phyloP scores from a whole-genome alignment of 495 filamentous ascomycete species.

The Neurospora sp. region DNA sequence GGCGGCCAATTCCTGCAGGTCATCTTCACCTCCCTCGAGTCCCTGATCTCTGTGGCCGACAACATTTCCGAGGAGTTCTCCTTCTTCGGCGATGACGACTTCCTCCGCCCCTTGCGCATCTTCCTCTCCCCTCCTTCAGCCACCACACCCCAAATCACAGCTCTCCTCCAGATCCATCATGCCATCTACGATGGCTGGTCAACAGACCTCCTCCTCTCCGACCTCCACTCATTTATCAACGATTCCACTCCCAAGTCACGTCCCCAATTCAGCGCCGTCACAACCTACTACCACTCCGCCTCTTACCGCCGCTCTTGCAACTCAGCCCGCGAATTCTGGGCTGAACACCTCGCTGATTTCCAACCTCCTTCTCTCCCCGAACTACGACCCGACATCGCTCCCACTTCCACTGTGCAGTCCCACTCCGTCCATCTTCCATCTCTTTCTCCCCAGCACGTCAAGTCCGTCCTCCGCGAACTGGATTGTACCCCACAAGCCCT shows the following conservation, averaged over 20 bases:
- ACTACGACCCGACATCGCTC: conserved; percentile 14
- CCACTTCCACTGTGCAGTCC: conserved; percentile 5
- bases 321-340: conserved; percentile 43
- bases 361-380: conserved; percentile 31
- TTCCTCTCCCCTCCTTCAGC: conserved; percentile 28
- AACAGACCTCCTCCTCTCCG: conserved; percentile 56
- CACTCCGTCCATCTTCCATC: conserved; percentile 7
- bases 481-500: conserved; percentile 44
- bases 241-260: conserved; percentile 16
- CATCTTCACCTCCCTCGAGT: conserved; percentile 43
- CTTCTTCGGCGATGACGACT: conserved; percentile 19
- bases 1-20: conserved; percentile 48
- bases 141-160: conserved; percentile 3
- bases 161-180: conserved; percentile 57
- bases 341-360: conserved; percentile 36
- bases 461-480: conserved; percentile 1
- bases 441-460: conserved; percentile 8
- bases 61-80: conserved; percentile 17
- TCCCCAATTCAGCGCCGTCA: conserved; percentile 43
- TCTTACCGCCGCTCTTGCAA: conserved; percentile 11
- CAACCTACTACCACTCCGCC: conserved; percentile 27
- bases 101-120: conserved; percentile 48
- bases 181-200: conserved; percentile 81
- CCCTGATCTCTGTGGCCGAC: conserved; percentile 25
- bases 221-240: conserved; percentile 41